phyloP scores from a whole-genome alignment of 2,329 filamentous ascomycete genomes.

The Fusarium citri region DNA sequence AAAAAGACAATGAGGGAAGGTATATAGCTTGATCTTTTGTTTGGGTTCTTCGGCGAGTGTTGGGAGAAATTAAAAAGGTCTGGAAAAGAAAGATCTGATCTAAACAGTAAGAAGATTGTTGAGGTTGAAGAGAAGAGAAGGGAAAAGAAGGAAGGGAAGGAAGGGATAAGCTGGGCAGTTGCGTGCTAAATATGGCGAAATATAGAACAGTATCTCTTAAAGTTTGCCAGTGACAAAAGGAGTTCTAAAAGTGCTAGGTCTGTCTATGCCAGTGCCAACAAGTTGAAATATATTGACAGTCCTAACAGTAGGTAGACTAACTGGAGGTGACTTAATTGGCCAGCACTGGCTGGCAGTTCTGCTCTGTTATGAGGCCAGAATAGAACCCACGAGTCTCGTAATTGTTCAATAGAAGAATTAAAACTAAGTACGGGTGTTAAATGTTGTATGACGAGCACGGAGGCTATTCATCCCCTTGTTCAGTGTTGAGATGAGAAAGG shows the following conservation, averaged over 20 bases:
- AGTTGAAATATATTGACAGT: not conserved
- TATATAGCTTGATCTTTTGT: not conserved
- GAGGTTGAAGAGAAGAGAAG: constrained; percentile 1
- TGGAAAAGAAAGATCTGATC: not conserved
- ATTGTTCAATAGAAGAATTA: not conserved
- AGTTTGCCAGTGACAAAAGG: not conserved
- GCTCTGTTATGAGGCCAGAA: not conserved
- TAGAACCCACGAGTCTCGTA: not conserved
- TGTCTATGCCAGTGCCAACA: constrained; percentile 1
- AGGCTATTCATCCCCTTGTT: not conserved
- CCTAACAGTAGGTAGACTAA: not conserved
- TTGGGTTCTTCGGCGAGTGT: not conserved
- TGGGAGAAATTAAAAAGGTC: not conserved
- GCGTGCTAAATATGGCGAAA: not conserved
- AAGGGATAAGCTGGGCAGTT: not conserved
- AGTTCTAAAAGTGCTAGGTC: not conserved
- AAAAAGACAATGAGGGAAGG: not conserved
- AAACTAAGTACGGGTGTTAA: not conserved
- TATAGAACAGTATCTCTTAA: not conserved
- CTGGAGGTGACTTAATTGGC: not conserved
- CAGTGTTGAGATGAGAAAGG: constrained; percentile 16
- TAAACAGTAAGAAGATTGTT: not conserved
- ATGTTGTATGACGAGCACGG: not conserved
- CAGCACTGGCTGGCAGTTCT: constrained; percentile 18
- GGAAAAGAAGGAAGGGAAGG: not conserved